Evolutionary conservation across 2,329 filamentous ascomycete genomes (phyloP).

Genomic region (Colletotrichum sublineola): DNA sequence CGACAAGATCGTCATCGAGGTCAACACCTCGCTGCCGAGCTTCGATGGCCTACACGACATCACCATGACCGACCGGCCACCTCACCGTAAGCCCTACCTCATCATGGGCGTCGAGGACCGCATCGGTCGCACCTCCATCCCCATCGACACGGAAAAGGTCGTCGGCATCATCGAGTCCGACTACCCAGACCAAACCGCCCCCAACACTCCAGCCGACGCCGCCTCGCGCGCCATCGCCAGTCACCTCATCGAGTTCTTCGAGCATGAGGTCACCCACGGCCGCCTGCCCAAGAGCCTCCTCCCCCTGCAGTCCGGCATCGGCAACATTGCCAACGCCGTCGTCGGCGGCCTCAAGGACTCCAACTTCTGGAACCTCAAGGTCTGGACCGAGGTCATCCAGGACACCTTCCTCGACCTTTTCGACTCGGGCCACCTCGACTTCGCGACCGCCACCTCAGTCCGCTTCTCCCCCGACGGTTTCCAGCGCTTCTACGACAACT

Average conservation of each 20-base stretch:
- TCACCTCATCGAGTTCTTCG: constrained; percentile 85
- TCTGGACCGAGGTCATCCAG: constrained; percentile 95
- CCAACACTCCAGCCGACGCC: constrained; percentile 83
- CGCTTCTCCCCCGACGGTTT: constrained; percentile 93
- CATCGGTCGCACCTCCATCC: constrained; percentile 85
- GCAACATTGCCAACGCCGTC: constrained; percentile 94
- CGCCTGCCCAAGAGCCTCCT: constrained; percentile 83
- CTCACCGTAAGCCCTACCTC: constrained; percentile 84
- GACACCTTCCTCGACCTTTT: constrained; percentile 95
- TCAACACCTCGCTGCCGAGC: constrained; percentile 87
- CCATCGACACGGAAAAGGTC: constrained; percentile 86
- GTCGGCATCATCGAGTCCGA: constrained; percentile 88
- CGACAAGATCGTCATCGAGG: constrained; percentile 91
- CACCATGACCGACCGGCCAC: constrained; percentile 87
- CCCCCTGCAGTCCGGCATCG: constrained; percentile 88
- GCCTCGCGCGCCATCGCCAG: constrained; percentile 78
- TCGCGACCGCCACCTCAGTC: constrained; percentile 90
- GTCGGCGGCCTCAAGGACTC: constrained; percentile 85
- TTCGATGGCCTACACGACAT: constrained; percentile 94
- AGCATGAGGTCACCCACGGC: constrained; percentile 85
- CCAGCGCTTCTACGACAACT: constrained; percentile 89
- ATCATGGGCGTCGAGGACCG: constrained; percentile 89
- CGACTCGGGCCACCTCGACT: constrained; percentile 88
- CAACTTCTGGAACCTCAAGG: constrained; percentile 88
- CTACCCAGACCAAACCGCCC: constrained; percentile 81